phyloP scores from a whole-genome alignment of 2,329 filamentous ascomycete species.

The Gyromitra esculenta region DNA sequence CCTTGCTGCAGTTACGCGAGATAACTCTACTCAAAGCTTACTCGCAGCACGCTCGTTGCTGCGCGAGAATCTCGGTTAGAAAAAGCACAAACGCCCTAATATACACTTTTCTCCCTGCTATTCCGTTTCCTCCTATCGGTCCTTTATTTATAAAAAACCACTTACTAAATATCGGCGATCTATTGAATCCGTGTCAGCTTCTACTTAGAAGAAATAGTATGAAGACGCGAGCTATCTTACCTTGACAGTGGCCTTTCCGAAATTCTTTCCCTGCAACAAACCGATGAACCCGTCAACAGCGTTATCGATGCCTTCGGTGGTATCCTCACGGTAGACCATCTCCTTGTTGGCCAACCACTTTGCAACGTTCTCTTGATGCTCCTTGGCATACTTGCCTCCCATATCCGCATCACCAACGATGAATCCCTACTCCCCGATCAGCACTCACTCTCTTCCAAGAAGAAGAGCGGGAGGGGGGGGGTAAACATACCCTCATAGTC shows the following conservation, averaged over 20 bases:
- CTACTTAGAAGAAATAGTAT: neutral
- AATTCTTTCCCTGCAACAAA: conserved; percentile 80
- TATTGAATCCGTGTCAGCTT: conserved; percentile 1
- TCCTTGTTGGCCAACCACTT: conserved; percentile 80
- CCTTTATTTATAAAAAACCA: neutral
- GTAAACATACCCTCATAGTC: conserved; percentile 60
- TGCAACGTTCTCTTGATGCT: conserved; percentile 79
- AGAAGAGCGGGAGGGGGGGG: neutral
- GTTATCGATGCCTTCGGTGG: conserved; percentile 81
- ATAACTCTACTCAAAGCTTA: neutral
- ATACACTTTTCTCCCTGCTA: neutral
- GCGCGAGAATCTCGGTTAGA: neutral
- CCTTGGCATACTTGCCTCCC: conserved; percentile 72
- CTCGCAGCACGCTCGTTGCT: neutral
- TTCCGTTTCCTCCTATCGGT: too few relatives aligned
- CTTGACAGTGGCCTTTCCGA: conserved; percentile 74
- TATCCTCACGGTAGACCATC: conserved; percentile 74
- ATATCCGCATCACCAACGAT: conserved; percentile 74
- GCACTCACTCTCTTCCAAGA: neutral
- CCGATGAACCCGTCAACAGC: conserved; percentile 77
- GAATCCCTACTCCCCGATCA: conserved; percentile 72
- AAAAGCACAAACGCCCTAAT: conserved; percentile 10
- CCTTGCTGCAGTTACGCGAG: neutral
- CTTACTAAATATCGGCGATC: conserved; percentile 21
- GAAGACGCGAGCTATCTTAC: conserved; percentile 13